Base-by-base conservation (phyloP, 1,284 basidiomycete genomes). In the Lentinus polychrous region DNA sequence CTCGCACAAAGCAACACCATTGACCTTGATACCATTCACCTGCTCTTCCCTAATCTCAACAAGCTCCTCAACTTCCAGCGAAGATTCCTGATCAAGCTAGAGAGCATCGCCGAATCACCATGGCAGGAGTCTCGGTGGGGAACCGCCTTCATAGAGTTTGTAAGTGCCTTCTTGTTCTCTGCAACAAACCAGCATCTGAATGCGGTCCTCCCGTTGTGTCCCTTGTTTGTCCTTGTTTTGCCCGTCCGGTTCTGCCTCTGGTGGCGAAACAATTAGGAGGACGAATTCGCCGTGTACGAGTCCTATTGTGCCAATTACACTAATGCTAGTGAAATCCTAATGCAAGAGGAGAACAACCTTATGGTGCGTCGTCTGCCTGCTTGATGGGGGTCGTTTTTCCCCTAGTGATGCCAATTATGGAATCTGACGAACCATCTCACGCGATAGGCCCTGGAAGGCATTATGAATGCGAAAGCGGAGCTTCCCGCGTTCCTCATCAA, bases 301-400 rank as follows among this genome's bases (percentile, higher is more conserved):
- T 94, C 94, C 3, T 99, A 97, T 66, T 99, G 95, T 67, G 93
- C 93, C 40, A 98, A 99, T 69, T 94, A 94, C 68, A 89, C 87
- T 35, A 82, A 86, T 63, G 86, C 92, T 43, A 81, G 88, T 63
- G 84, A 92, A 48, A 78, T 94, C 39, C 85, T 95, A 73, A 78
- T 93, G 48, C 81, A 82, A 50, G 87, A 92, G 62, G 90, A 91
- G 66, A 81, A 86, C 58, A 87, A 86, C 58, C 76, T 96, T 42
- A 73, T 80, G 66, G 91, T 94, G 63, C 68, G 89, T 79, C 48
- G 56, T 52, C 52, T n/a, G n/a, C n/a, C n/a, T n/a, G 45, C 49
- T 48, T 44, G 43, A 27, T 27, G 27, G 27, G 27, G 27, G 27
- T 27, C 27, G 10, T 48, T 48, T 45, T 43, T 39, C 45, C 50